Conservation (phyloP, 2,329 filamentous ascomycete species). For the Pseudogymnoascus sp. region DNA sequence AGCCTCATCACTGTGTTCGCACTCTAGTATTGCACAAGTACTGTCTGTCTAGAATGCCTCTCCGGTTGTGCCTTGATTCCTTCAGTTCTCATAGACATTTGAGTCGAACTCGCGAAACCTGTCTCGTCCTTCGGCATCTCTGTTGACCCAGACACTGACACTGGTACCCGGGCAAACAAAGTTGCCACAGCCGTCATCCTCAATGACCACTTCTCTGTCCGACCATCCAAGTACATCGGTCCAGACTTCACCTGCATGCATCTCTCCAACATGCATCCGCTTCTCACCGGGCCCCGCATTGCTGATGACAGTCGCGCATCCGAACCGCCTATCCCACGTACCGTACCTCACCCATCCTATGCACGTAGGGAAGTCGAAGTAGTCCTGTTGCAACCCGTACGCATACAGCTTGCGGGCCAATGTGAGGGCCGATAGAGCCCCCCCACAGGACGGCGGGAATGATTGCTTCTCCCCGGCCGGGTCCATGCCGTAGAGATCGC, state of each 20-base stretch:
- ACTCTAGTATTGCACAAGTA: background rate
- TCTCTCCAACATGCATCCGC: slow-evolving; percentile 53
- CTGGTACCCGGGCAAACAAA: slow-evolving; percentile 48
- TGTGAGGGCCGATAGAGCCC: slow-evolving; percentile 49
- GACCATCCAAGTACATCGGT: slow-evolving; percentile 52
- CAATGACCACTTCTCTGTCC: slow-evolving; percentile 48
- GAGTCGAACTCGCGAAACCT: slow-evolving; percentile 32
- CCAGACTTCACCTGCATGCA: slow-evolving; percentile 53
- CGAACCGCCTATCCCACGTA: slow-evolving; percentile 38
- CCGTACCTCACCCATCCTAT: slow-evolving; percentile 50
- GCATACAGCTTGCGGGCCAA: slow-evolving; percentile 58
- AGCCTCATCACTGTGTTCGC: background rate
- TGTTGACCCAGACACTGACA: slow-evolving; percentile 55
- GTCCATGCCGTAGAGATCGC: slow-evolving; percentile 57
- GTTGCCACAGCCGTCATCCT: slow-evolving; percentile 47
- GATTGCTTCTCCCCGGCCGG: slow-evolving; percentile 36
- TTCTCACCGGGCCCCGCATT: slow-evolving; percentile 42
- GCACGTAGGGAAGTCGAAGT: slow-evolving; percentile 52
- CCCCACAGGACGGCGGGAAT: slow-evolving; percentile 44
- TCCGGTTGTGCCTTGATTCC: background rate
- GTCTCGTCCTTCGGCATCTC: slow-evolving; percentile 43
- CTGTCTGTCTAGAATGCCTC: background rate
- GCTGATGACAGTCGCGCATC: slow-evolving; percentile 50
- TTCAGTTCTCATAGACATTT: slow-evolving; percentile 18
- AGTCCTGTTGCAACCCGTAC: slow-evolving; percentile 57